Base-by-base conservation (phyloP, 768 basidiomycete species). In the Russula olivacea region DNA sequence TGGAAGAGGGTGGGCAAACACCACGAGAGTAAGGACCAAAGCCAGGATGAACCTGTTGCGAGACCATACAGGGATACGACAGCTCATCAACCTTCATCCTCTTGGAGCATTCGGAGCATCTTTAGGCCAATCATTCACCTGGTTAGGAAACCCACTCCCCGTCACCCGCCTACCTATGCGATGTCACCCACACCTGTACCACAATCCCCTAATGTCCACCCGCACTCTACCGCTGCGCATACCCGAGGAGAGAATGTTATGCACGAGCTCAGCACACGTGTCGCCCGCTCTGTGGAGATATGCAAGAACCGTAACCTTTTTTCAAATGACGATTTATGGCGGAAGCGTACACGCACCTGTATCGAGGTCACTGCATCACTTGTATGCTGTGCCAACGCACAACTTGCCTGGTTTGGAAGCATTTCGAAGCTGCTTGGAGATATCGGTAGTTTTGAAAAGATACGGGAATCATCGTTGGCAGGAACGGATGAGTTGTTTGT, bases 291-390 rank as follows among this genome's bases (percentile, higher is more conserved):
- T n/a, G 19, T 34, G 8, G 54, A 28, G 17, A 41, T 40, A 5
- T 55, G 40, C 54, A 55, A 41, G 11, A 41, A 25, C 17, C 38
- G 40, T 28, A 14, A 43, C 2, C 45, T 58, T 15, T 58, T 66
- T n/a, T 21, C 25, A 11, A 34, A 34, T 2, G 50, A 15, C 10
- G 40, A 59, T 1, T 40, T 47, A 1, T 61, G 61, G 40, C 57
- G 61, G 48, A 58, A 28, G 45, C 65, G 61, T 6, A 40, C 61
- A 2, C 61, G 65, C 15, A 53, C 61, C 10, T 66, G 65, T 32
- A 25, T 62, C 36, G 53, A 66, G 34, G 52, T 52, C 4, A 53
- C 61, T 23, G 51, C 54, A 9, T 45, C 19, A n/a, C 55, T 57
- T 19, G 43, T 47, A 15, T 21, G 28, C 21, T 34, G n/a, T 32